Evolutionary conservation across 371 early-diverging fungal genomes (phyloP).

Genomic region (Mucor saturninus): DNA sequence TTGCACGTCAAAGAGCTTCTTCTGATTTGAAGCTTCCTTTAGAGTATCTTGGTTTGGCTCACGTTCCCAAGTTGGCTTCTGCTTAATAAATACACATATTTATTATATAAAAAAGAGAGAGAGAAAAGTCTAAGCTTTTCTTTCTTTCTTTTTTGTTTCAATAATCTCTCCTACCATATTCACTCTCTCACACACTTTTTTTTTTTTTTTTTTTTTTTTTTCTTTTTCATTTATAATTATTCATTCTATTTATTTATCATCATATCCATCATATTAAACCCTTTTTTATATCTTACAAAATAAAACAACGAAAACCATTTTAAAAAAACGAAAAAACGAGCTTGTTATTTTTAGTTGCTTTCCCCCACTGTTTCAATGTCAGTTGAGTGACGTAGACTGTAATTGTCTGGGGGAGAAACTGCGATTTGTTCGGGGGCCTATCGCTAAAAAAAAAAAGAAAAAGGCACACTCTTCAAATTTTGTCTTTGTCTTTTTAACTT

Average conservation of each 20-base stretch:
- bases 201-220: conserved; percentile 4
- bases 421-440: conserved; percentile 9
- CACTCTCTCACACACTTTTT: neutral
- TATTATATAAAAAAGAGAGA: neutral
- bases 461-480: conserved; percentile 5
- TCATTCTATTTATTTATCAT: neutral
- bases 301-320: neutral
- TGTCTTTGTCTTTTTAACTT: conserved; percentile 1
- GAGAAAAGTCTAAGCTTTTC: neutral
- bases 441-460: conserved; percentile 2
- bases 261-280: neutral
- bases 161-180: neutral
- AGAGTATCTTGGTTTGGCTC: conserved; percentile 32
- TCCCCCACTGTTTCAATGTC: too few relatives aligned
- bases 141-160: neutral
- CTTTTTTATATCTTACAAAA: neutral
- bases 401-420: neutral
- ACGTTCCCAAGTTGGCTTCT: conserved; percentile 25
- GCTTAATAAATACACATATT: conserved; percentile 5
- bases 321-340: too few relatives aligned
- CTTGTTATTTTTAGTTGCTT: too few relatives aligned
- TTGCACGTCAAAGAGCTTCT: conserved; percentile 35
- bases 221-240: neutral
- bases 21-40: conserved; percentile 36
- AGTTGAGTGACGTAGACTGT: neutral